Conservation (phyloP, 306 rosid genomes). For the Astragalus membranaceus region DNA sequence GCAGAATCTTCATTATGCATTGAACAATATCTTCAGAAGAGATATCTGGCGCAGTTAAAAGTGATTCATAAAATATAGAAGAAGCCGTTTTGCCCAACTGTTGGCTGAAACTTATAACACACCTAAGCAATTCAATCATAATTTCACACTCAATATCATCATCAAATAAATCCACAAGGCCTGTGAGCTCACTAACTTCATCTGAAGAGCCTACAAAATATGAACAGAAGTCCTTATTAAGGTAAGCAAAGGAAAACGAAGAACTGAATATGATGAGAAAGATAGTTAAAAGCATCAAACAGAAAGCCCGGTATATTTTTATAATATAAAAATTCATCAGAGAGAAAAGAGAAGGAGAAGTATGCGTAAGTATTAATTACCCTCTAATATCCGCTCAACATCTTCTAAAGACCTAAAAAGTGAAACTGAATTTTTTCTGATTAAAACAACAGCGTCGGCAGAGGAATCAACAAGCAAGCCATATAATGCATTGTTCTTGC, state of each 20-base stretch:
- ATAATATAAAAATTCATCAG: slow-evolving; percentile 3
- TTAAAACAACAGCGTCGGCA: slow-evolving; percentile 57
- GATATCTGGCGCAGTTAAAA: slow-evolving; percentile 39
- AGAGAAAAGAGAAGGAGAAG: not conserved
- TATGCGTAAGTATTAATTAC: slow-evolving; percentile 39
- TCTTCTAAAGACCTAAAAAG: slow-evolving; percentile 75
- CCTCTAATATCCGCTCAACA: slow-evolving; percentile 69
- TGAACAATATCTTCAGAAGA: slow-evolving; percentile 62
- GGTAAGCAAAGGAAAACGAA: not conserved
- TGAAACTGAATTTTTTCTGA: slow-evolving; percentile 71
- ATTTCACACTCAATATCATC: slow-evolving; percentile 50
- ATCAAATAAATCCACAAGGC: slow-evolving; percentile 40
- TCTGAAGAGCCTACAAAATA: slow-evolving; percentile 56
- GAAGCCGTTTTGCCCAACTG: slow-evolving; percentile 77
- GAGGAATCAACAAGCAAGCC: slow-evolving; percentile 66
- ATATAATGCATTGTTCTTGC: slow-evolving; percentile 68
- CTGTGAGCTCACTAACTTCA: slow-evolving; percentile 47
- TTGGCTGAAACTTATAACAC: slow-evolving; percentile 60
- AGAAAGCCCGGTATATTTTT: not conserved
- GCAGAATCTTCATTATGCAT: slow-evolving; percentile 59
- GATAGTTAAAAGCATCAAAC: not conserved
- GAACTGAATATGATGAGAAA: not conserved
- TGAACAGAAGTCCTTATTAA: not conserved
- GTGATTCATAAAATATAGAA: slow-evolving; percentile 70
- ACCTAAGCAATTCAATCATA: slow-evolving; percentile 60